Conservation (phyloP, 441 rosid species). For the Lepidium campestre region DNA sequence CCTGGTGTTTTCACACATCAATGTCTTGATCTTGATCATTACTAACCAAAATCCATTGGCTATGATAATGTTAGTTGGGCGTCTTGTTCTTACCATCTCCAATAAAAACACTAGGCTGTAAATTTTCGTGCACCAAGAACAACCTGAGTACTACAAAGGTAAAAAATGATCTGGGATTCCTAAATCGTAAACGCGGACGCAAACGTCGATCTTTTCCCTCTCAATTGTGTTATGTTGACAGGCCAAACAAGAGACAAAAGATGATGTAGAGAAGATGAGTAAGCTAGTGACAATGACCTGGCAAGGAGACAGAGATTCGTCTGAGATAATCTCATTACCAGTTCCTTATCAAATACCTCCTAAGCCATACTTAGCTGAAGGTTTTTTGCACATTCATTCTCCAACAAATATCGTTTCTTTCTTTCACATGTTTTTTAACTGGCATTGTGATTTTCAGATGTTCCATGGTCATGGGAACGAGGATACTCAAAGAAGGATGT, state of each 20-base stretch:
- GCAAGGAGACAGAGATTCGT: slow-evolving; percentile 40
- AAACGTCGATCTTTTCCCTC: neutral
- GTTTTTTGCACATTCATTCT: slow-evolving; percentile 23
- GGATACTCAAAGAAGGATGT: slow-evolving; percentile 70
- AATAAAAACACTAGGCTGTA: slow-evolving; percentile 20
- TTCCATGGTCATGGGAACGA: slow-evolving; percentile 96
- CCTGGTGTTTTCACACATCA: neutral
- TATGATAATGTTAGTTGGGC: slow-evolving; percentile 48
- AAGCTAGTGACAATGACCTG: slow-evolving; percentile 63
- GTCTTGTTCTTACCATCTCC: slow-evolving; percentile 66
- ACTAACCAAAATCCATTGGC: neutral
- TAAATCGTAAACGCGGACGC: neutral
- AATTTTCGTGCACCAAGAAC: slow-evolving; percentile 55
- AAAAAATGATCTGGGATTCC: neutral
- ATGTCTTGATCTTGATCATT: neutral
- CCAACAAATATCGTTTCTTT: neutral
- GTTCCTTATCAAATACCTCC: slow-evolving; percentile 89
- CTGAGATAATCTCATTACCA: slow-evolving; percentile 55
- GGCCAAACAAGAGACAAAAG: slow-evolving; percentile 13
- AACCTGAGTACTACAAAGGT: slow-evolving; percentile 11
- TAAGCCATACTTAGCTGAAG: slow-evolving; percentile 61
- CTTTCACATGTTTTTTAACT: neutral
- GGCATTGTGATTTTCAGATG: slow-evolving; percentile 41
- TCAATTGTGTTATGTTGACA: neutral
- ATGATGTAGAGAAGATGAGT: slow-evolving; percentile 29